Evolutionary conservation across 768 basidiomycete species (phyloP).

Genomic region (Termitomyces sp.): DNA sequence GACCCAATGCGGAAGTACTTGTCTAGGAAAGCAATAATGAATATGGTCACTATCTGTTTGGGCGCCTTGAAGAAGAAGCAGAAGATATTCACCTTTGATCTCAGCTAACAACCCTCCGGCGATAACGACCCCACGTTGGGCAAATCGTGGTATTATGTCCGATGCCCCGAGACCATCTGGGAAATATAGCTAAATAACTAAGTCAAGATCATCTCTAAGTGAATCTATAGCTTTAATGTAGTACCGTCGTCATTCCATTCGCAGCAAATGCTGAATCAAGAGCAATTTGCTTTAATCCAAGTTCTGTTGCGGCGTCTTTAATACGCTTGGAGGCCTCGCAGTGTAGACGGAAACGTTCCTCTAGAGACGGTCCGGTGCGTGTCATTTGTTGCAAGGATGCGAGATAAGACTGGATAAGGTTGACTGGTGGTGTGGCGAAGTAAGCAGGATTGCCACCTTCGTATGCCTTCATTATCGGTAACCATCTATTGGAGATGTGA

Average conservation of each 20-base stretch:
- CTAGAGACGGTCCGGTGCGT: slow-evolving; percentile 53
- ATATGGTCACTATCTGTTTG: neutral
- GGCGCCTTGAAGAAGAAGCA: too few species aligned
- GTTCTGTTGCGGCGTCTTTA: slow-evolving; percentile 54
- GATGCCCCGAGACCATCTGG: slow-evolving; percentile 75
- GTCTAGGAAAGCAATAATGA: slow-evolving; percentile 32
- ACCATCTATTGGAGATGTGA: slow-evolving; percentile 47
- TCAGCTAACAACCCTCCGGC: slow-evolving; percentile 84
- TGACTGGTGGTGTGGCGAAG: slow-evolving; percentile 94
- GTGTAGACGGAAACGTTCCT: slow-evolving; percentile 77
- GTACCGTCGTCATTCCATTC: slow-evolving; percentile 92
- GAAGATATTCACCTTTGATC: slow-evolving; percentile 59
- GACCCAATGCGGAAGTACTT: slow-evolving; percentile 91
- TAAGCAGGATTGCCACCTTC: slow-evolving; percentile 78
- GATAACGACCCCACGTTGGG: slow-evolving; percentile 67
- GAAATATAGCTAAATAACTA: slow-evolving; percentile 55
- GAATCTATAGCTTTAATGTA: slow-evolving; percentile 9
- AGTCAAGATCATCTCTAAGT: neutral
- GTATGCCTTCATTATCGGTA: slow-evolving; percentile 93
- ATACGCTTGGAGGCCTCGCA: slow-evolving; percentile 59
- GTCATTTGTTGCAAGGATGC: slow-evolving; percentile 75
- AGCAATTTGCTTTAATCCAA: slow-evolving; percentile 77
- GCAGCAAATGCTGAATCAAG: slow-evolving; percentile 58
- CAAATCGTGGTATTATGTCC: slow-evolving; percentile 73
- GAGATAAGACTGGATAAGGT: slow-evolving; percentile 88